Percentiles rank a stretch among this genome's conserved stretches.
Conservation (phyloP, 1,284 basidiomycete genomes). For the Pterulicium gracile region DNA sequence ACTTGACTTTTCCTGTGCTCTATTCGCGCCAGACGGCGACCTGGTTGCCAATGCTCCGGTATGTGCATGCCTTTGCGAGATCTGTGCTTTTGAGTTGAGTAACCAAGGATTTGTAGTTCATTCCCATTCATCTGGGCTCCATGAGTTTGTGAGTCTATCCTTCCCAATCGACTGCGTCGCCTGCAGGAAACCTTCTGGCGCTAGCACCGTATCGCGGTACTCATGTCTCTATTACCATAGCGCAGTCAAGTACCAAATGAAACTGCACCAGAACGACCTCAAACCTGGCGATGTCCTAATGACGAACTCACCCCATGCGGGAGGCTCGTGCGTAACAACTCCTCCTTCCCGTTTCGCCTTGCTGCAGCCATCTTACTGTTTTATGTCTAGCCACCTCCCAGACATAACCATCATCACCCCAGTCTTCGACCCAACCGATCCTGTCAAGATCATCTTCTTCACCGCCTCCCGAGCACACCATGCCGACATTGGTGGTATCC, state of each 20-base stretch:
- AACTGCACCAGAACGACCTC: slow-evolving; percentile 51
- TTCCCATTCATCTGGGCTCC: slow-evolving; percentile 70
- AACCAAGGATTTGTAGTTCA: slow-evolving; percentile 43
- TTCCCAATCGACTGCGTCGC: no score
- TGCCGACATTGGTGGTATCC: slow-evolving; percentile 53
- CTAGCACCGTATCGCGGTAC: no score
- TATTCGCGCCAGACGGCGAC: slow-evolving; percentile 86
- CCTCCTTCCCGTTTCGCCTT: not conserved
- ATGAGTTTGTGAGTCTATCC: slow-evolving; percentile 81
- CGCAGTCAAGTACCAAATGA: slow-evolving; percentile 86
- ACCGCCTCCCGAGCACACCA: slow-evolving; percentile 86
- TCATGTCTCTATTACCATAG: slow-evolving; percentile 36
- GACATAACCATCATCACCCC: slow-evolving; percentile 89
- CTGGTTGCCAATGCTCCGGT: slow-evolving; percentile 82
- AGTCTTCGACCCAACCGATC: slow-evolving; percentile 52
- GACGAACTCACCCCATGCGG: slow-evolving; percentile 84
- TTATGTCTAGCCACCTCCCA: slow-evolving; percentile 64
- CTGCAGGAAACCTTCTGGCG: no score
- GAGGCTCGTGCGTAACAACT: slow-evolving; percentile 56
- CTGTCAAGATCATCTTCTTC: slow-evolving; percentile 80
- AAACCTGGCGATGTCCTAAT: slow-evolving; percentile 86
- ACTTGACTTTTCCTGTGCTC: slow-evolving; percentile 82
- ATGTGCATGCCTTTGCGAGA: not conserved
- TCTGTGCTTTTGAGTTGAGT: no score
- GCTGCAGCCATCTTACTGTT: no score